Base-by-base conservation (phyloP, 2,329 filamentous ascomycete species). In the Paecilomyces dactylethromorphus region DNA sequence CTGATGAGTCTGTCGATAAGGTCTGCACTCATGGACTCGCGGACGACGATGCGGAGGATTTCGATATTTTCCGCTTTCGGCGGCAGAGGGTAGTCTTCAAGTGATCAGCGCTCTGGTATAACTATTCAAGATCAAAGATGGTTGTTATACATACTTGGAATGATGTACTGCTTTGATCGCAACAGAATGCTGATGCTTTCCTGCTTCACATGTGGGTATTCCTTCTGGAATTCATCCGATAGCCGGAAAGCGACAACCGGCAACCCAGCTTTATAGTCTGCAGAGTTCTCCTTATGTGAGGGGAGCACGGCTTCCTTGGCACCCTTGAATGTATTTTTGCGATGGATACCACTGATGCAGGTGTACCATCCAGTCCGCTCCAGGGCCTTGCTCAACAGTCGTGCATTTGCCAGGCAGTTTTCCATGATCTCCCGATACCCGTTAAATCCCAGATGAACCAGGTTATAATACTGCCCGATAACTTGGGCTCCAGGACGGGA, bases 381-480 rank as follows among this genome's bases (percentile, higher is more conserved):
- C 10, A 89, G 77, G 8, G 81, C 80, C 61, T 86, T 83, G 54
- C 83, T 86, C 13, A 89, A 75, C 1, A 89, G 69, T 1, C 87
- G 79, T 1, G 87, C 86, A 65, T 89, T 89, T 31, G 80, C 71
- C 39, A 90, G 74, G 54, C 83, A 84, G 67, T 87, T 88, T 68
- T 88, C 86, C 75, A 78, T 88, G 60, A 87, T 81, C 35, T 77
- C 75, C 11, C 79, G 80, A 72, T 87, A 91, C 10, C 87, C 88
- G 1, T 77, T 76, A 70, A 85, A 87, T 1, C 88, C 88, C 0
- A 90, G 80, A 62, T 89, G 87, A 60, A 90, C 85, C 12, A 90
- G 76, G 65, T 90, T 89, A 74, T 85, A 90, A 72, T 90, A 90
- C 68, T 90, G 88, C 0, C 81, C 86, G 60, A 90, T 85, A 58